Evolutionary conservation across 1,139 yeast genomes (phyloP).

Genomic region (Taphrina pruni): DNA sequence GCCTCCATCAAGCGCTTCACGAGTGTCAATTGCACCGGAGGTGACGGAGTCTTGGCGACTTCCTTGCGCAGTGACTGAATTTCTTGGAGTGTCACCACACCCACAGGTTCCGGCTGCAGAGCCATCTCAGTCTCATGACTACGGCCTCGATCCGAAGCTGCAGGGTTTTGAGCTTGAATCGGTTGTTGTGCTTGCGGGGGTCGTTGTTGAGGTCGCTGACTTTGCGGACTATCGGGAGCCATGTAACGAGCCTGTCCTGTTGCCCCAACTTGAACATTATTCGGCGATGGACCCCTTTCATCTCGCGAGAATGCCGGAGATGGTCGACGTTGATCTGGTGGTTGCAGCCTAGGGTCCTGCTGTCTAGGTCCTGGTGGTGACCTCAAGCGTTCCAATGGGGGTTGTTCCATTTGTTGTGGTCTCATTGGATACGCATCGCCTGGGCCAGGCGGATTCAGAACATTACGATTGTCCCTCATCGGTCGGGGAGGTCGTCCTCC

Average conservation of each 20-base stretch:
- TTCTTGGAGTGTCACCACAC: conserved; percentile 20
- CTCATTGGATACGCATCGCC: not conserved
- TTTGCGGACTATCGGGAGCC: not conserved
- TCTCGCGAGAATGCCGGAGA: conserved; percentile 1
- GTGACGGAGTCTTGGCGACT: conserved; percentile 38
- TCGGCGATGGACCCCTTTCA: conserved; percentile 1
- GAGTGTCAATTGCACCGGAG: conserved; percentile 60
- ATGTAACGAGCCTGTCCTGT: not conserved
- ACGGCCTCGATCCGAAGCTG: conserved; percentile 7
- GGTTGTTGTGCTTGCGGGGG: conserved; percentile 9
- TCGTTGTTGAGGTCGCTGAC: conserved; percentile 4
- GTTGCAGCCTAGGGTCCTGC: not conserved
- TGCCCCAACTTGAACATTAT: not conserved
- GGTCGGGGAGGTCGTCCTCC: conserved; percentile 2
- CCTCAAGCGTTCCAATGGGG: conserved; percentile 3
- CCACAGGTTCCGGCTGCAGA: conserved; percentile 18
- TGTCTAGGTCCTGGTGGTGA: conserved; percentile 17
- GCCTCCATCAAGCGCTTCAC: conserved; percentile 59
- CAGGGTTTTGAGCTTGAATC: conserved; percentile 1
- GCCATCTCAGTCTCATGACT: conserved; percentile 27
- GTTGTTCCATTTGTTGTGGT: conserved; percentile 12
- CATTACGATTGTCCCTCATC: not conserved
- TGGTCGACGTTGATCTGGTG: conserved; percentile 1
- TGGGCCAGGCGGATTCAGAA: not conserved
- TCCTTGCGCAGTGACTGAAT: conserved; percentile 21